These are phyloP conservation scores for Paraphaeosphaeria sporulosa DNA, from an alignment of 2,329 filamentous ascomycete genomes.

Conservation along the genomic window DNA sequence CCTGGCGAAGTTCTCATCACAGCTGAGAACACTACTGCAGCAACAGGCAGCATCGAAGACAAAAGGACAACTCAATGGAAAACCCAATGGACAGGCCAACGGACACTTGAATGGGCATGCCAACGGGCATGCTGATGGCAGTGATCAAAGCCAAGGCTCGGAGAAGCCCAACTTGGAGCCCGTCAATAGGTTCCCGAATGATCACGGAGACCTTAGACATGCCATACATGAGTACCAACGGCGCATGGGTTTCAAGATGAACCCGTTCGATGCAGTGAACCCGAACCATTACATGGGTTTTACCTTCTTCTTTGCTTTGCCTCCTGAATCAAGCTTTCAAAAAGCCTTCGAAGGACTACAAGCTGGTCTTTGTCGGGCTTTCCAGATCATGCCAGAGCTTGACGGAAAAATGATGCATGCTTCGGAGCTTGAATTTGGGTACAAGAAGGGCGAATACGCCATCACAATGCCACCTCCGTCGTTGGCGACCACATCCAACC, in stretches of 20 bases:
- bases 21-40: no score
- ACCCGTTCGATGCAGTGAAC: slow-evolving; percentile 45
- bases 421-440: slow-evolving; percentile 39
- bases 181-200: no score
- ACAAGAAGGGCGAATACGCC: slow-evolving; percentile 34
- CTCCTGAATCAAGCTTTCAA: slow-evolving; percentile 30
- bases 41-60: no score
- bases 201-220: no score
- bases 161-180: no score
- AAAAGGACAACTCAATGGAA: no score
- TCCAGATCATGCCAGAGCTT: slow-evolving; percentile 49
- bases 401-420: slow-evolving; percentile 45
- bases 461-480: slow-evolving; percentile 28
- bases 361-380: slow-evolving; percentile 44
- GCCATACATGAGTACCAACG: no score
- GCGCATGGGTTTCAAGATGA: slow-evolving; percentile 29
- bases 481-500: slow-evolving; percentile 2
- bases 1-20: no score
- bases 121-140: no score
- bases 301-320: slow-evolving; percentile 47
- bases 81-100: no score
- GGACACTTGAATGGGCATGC: no score
- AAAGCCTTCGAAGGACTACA: slow-evolving; percentile 44
- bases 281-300: slow-evolving; percentile 41
- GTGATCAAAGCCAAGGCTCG: no score